phyloP scores from a whole-genome alignment of 129 eudicot species.

The Pseudognaphalium luteoalbum region DNA sequence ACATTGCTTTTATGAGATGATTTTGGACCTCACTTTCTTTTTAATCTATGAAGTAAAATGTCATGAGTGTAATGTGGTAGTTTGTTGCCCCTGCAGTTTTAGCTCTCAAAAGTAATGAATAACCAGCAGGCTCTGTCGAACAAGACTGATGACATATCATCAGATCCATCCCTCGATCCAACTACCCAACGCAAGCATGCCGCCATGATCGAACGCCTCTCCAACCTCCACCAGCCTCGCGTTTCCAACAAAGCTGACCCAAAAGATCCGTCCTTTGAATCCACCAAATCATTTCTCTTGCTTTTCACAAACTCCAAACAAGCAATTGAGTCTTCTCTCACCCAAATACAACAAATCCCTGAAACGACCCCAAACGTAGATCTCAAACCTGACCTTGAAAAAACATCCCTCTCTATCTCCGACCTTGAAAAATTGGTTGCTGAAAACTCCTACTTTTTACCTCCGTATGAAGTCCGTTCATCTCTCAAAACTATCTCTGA shows the following conservation, averaged over 20 bases:
- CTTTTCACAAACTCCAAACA: constrained; percentile 56
- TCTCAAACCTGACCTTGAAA: constrained; percentile 56
- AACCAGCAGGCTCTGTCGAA: constrained; percentile 20
- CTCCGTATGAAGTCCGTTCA: constrained; percentile 74
- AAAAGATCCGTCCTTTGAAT: constrained; percentile 43
- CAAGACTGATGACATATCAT: constrained; percentile 17
- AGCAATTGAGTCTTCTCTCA: constrained; percentile 53
- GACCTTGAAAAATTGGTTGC: constrained; percentile 72
- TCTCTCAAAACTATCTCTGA: constrained; percentile 57
- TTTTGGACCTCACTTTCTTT: too few relatives aligned
- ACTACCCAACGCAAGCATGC: constrained; percentile 62
- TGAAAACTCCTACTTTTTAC: constrained; percentile 70
- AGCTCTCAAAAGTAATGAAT: constrained; percentile 30
- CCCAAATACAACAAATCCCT: constrained; percentile 39
- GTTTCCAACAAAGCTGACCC: constrained; percentile 31
- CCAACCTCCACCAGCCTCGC: constrained; percentile 72
- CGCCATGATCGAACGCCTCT: constrained; percentile 80
- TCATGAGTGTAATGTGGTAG: neutral
- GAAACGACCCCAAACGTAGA: constrained; percentile 25
- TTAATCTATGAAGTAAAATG: too few relatives aligned
- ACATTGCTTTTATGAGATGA: too few relatives aligned
- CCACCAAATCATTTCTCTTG: constrained; percentile 69
- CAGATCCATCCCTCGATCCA: constrained; percentile 33
- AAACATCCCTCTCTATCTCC: constrained; percentile 49
- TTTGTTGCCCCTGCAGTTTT: constrained; percentile 20